Conservation (phyloP, 352 stramenopile genomes). For the Phytophthora nicotianae region DNA sequence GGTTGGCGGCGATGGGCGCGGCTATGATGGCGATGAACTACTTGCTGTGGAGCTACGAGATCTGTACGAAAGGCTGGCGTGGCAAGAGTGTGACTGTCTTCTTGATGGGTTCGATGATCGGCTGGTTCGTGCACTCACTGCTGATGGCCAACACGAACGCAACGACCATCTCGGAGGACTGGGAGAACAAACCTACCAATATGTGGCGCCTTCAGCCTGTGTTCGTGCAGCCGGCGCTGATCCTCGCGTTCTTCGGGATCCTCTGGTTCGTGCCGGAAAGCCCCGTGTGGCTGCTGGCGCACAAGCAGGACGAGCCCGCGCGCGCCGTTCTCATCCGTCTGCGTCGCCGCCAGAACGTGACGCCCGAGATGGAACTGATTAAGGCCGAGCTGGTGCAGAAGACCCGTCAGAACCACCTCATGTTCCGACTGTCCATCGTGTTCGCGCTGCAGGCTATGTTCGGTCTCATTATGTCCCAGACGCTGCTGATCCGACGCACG, state of each 20-base stretch:
- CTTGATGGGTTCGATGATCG: constrained; percentile 72
- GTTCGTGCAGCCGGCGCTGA: constrained; percentile 61
- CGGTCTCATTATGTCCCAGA: constrained; percentile 71
- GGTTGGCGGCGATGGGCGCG: constrained; percentile 56
- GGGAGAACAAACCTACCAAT: constrained; percentile 48
- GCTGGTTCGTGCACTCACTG: constrained; percentile 67
- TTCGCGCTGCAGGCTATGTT: constrained; percentile 67
- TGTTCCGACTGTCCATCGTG: constrained; percentile 69
- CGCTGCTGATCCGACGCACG: constrained; percentile 53
- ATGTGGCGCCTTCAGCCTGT: constrained; percentile 71
- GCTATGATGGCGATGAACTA: constrained; percentile 81
- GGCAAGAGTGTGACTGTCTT: constrained; percentile 87
- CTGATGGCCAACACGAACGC: constrained; percentile 63
- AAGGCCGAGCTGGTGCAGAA: constrained; percentile 59
- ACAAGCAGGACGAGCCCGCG: constrained; percentile 62
- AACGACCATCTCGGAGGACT: constrained; percentile 40
- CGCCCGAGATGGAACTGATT: constrained; percentile 59
- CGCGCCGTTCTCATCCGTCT: constrained; percentile 58
- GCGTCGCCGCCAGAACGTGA: constrained; percentile 73
- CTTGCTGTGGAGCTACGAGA: constrained; percentile 84
- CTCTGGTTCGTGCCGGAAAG: constrained; percentile 82
- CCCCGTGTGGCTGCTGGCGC: constrained; percentile 73
- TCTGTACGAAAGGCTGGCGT: constrained; percentile 88
- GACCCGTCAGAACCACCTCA: constrained; percentile 55
- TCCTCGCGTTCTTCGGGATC: constrained; percentile 59